Evolutionary conservation across 108 stramenopile genomes (phyloP).

Genomic region (Skeletonema marinoi): DNA sequence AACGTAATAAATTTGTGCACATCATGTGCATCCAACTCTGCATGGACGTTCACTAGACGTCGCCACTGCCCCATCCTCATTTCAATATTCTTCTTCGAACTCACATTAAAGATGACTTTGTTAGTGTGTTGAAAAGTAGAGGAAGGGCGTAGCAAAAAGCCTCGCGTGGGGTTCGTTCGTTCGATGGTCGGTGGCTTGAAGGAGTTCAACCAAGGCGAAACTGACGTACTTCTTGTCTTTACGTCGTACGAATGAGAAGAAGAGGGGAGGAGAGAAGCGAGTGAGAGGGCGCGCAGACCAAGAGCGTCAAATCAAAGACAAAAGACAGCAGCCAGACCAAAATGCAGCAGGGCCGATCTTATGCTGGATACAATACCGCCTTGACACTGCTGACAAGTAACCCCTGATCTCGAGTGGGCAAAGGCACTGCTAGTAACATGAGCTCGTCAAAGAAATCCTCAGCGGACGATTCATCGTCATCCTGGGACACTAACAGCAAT

Average conservation of each 20-base stretch:
- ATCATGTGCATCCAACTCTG: not conserved
- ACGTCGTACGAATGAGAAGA: not conserved
- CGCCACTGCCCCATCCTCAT: not conserved
- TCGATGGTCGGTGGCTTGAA: not conserved
- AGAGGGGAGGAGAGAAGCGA: too few species aligned
- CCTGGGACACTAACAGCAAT: not conserved
- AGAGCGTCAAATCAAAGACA: too few species aligned
- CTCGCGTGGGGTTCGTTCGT: not conserved
- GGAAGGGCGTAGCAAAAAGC: not conserved
- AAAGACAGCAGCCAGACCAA: too few species aligned
- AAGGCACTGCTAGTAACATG: not conserved
- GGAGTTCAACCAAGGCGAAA: not conserved
- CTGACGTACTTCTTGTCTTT: not conserved
- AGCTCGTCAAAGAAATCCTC: not conserved
- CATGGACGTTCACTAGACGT: not conserved
- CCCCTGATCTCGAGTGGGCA: too few species aligned
- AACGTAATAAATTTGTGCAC: not conserved
- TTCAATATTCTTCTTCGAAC: not conserved
- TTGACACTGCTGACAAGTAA: too few species aligned
- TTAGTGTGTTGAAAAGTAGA: conserved; percentile 3
- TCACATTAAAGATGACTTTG: conserved; percentile 2
- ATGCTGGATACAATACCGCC: too few species aligned
- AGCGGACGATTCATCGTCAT: not conserved
- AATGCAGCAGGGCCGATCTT: too few species aligned
- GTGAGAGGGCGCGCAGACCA: too few species aligned